Evolutionary conservation across 768 basidiomycete species (phyloP), one percentile per base, ranked within the genome.

Genomic region (Suillus alpinus): DNA sequence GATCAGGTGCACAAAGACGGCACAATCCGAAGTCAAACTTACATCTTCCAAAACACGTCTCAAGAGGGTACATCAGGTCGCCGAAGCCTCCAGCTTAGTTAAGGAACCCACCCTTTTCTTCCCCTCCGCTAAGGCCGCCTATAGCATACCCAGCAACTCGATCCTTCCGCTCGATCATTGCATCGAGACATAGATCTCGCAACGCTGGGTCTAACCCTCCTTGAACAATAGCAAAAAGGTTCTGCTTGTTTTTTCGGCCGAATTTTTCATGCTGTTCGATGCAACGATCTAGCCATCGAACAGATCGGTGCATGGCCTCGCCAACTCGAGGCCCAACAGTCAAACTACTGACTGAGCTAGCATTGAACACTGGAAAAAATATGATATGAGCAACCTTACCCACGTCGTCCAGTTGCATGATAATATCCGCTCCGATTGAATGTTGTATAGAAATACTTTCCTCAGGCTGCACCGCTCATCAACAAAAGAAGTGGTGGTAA

Each of bases 321-420:
- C 80, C 84, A 4, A 95, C 92, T 59, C 94, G 85, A 32, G 88
- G 86, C 18, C 92, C 93, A 6, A 83, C 81, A 0, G 90, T 91
- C 46, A 95, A 73, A 72, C 91, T 94, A 39, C 90, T 85, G 0
- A 95, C 94, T 89, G 66, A 62, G 26, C 16, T 34, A 47, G 10
- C 49, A 65, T 44, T 61, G 59, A 60, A 64, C 60, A 29, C 44
- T 41, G 16, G 12, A 2, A 39, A 14, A 31, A 10, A 57, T 52
- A 34, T 20, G 50, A 1, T 55, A 29, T 0, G 29, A 58, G 53
- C 40, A 41, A 47, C 76, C 87, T 71, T 67, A 89, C 92, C 92
- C 56, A 95, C 93, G 73, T 95, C 93, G 71, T 95, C 93, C 18
- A 94, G 81, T 71, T 93, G 94, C 94, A 96, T 95, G 62, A 96